These are phyloP conservation scores for Tinospora cordifolia DNA, from an alignment of 164 flowering plant species.

Conservation along the genomic window DNA sequence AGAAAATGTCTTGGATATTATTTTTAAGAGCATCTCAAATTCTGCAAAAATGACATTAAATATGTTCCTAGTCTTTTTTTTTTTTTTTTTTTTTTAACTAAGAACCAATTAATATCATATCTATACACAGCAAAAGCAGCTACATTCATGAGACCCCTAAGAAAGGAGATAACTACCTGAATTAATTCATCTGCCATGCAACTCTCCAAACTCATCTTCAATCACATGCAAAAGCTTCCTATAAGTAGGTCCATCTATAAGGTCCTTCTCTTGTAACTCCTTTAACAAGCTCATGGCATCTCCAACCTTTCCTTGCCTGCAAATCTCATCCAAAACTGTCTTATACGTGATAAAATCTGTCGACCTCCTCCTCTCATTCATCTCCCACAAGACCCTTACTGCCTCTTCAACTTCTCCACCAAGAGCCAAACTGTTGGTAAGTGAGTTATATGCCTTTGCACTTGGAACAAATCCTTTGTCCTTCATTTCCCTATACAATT, in stretches of 20 bases:
- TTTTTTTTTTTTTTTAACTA: not conserved
- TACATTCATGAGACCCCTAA: too few species aligned
- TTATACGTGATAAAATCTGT: slow-evolving; percentile 62
- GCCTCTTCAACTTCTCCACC: slow-evolving; percentile 75
- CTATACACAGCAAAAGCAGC: not conserved
- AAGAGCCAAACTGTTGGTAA: slow-evolving; percentile 74
- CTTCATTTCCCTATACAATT: slow-evolving; percentile 63
- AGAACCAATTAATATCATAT: not conserved
- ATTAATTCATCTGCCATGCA: slow-evolving; percentile 8
- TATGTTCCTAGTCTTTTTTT: not conserved
- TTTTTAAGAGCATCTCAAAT: not conserved
- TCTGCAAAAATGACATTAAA: not conserved
- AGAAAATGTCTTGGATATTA: not conserved
- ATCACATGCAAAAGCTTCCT: slow-evolving; percentile 46
- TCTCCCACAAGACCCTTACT: slow-evolving; percentile 58
- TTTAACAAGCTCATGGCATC: slow-evolving; percentile 55
- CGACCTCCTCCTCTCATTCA: slow-evolving; percentile 41
- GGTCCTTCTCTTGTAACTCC: slow-evolving; percentile 48
- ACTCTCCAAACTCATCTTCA: slow-evolving; percentile 41
- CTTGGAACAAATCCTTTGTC: slow-evolving; percentile 56
- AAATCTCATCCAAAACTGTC: slow-evolving; percentile 63
- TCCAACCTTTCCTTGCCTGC: slow-evolving; percentile 37
- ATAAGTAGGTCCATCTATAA: slow-evolving; percentile 47
- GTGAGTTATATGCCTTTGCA: slow-evolving; percentile 65
- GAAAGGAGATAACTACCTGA: slow-evolving; percentile 17